A percentile compares a stretch with the other conserved stretches of the same genome.
phyloP scores from a whole-genome alignment of 2,329 filamentous ascomycete species.

The Incumbomyces lentus region DNA sequence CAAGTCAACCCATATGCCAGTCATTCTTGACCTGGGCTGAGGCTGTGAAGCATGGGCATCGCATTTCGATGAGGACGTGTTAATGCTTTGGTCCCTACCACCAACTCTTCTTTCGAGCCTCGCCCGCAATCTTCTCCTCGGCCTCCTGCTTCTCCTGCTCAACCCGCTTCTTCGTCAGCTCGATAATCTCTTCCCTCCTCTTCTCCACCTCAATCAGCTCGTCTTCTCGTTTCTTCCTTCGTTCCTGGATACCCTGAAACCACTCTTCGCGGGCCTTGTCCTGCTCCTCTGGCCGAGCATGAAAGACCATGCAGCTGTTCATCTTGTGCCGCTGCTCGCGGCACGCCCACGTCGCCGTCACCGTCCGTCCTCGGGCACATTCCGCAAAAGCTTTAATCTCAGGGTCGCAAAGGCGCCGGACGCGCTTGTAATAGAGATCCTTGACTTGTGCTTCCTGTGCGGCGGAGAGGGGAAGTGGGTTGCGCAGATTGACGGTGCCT shows the following conservation, averaged over 20 bases:
- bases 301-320: constrained; percentile 92
- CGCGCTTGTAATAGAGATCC: constrained; percentile 69
- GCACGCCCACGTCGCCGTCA: constrained; percentile 81
- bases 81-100: background rate
- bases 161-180: constrained; percentile 15
- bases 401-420: constrained; percentile 61
- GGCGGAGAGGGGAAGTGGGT: constrained; percentile 73
- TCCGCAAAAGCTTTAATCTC: constrained; percentile 83
- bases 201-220: constrained; percentile 32
- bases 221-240: constrained; percentile 58
- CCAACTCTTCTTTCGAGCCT: background rate
- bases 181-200: constrained; percentile 32
- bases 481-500: constrained; percentile 38
- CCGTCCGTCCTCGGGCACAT: constrained; percentile 75
- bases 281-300: constrained; percentile 74
- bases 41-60: too few relatives aligned
- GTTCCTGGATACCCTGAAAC: constrained; percentile 68
- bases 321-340: constrained; percentile 68
- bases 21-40: too few relatives aligned
- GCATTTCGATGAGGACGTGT: background rate
- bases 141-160: constrained; percentile 6
- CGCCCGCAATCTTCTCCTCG: background rate
- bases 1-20: too few relatives aligned
- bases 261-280: constrained; percentile 87
- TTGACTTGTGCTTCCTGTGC: constrained; percentile 73